Evolutionary conservation across 108 stramenopile genomes (phyloP), one percentile per base, ranked within the genome.

Genomic region (Skeletonema menzelii): DNA sequence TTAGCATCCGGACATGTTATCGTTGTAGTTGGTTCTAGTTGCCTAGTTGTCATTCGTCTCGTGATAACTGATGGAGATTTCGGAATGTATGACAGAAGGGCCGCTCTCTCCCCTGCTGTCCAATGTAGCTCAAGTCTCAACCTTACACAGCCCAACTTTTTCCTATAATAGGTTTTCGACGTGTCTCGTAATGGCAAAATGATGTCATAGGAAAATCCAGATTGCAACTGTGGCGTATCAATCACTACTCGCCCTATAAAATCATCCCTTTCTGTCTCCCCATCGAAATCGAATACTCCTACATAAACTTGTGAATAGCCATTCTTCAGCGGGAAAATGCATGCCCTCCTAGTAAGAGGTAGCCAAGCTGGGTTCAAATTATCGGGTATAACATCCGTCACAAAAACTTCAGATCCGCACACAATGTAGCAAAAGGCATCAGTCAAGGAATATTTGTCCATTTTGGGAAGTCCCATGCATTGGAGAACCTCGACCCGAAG

Each of bases 261-360:
- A 56, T 86, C 86, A 80, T 88, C 87, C 49, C 76, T 77, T n/a
- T 70, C 67, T 32, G 70, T 63, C 20, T 69, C 59, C 3, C 77
- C 82, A 56, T 89, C 88, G 47, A 86, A 84, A 55, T 89, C 88
- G 55, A 89, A 89, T 12, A 85, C 77, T 12, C 85, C 88, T n/a
- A 80, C 75, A 63, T 65, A 82, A 13, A 86, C 49, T 35, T 73
- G 70, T 15, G 88, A 84, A 38, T 82, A 86, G 22, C 62, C 84
- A 59, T 86, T 84, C 57, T 60, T 77, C 12, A 89, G 22, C 0
- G 88, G 86, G 17, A 89, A 76, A 32, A 83, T 80, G 63, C 88
- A 89, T 20, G 86, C 88, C 58, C 88, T 73, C 19, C 80, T 40
- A 12, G 76, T 57, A 19, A 76, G 74, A 2, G 77, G 79, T 10